Percentiles rank a stretch among this genome's conserved stretches.
Conservation (phyloP, 202 grass and related monocot species). For the Eragrostis tef region DNA sequence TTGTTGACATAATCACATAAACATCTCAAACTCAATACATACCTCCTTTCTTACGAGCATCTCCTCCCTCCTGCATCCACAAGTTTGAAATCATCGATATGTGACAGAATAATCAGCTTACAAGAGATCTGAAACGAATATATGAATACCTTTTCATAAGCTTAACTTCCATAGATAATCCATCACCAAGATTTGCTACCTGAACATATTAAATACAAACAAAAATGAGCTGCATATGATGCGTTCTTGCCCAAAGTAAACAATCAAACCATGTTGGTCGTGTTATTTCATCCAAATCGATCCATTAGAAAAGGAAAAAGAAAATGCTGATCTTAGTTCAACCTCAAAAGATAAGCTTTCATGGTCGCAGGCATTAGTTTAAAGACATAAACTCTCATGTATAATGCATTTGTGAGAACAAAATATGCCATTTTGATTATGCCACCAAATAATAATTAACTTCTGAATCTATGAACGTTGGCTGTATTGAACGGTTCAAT, state of each 20-base stretch:
- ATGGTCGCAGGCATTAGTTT: no score
- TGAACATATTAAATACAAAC: constrained; percentile 41
- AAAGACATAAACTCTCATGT: no score
- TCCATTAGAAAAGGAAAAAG: constrained; percentile 6
- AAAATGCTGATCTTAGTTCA: background rate
- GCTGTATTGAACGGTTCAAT: no score
- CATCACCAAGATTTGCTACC: constrained; percentile 90
- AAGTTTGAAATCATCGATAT: constrained; percentile 40
- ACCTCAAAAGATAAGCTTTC: background rate
- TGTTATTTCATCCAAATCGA: constrained; percentile 12
- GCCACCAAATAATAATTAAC: no score
- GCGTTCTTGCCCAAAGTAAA: constrained; percentile 11
- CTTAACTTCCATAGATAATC: constrained; percentile 91
- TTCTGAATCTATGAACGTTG: no score
- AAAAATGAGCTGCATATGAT: constrained; percentile 25
- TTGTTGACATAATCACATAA: constrained; percentile 4
- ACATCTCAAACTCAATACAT: constrained; percentile 39
- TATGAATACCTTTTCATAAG: constrained; percentile 83
- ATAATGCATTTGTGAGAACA: no score
- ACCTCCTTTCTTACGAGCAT: constrained; percentile 89
- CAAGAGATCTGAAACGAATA: constrained; percentile 17
- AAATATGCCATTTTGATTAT: no score
- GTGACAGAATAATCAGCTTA: constrained; percentile 38
- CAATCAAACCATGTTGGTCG: constrained; percentile 26
- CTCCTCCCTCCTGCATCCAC: constrained; percentile 83